Percentiles rank a stretch among this genome's conserved stretches.
phyloP scores from a whole-genome alignment of 2,329 filamentous ascomycete species.

The Microdochium trichocladiopsis region DNA sequence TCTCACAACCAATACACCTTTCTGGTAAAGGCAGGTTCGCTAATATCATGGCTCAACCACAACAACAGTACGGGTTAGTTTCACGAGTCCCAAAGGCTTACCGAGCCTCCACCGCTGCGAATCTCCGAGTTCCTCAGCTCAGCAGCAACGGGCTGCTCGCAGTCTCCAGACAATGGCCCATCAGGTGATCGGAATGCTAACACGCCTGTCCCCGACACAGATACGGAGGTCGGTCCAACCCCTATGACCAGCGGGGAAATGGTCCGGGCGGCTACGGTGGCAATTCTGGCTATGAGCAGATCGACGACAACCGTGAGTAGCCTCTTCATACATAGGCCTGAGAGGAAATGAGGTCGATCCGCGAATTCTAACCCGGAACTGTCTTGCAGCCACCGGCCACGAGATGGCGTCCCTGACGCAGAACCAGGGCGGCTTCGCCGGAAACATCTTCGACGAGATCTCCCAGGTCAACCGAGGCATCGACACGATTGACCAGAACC shows the following conservation, averaged over 20 bases:
- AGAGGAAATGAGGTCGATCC: too few species aligned
- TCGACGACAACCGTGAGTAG: not conserved
- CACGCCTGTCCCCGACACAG: conserved; percentile 22
- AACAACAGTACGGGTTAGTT: conserved; percentile 47
- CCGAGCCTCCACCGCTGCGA: too few species aligned
- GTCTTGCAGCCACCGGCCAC: conserved; percentile 42
- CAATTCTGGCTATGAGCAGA: conserved; percentile 11
- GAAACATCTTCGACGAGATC: conserved; percentile 74
- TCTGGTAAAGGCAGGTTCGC: conserved; percentile 10
- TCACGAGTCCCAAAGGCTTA: conserved; percentile 3
- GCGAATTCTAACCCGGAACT: too few species aligned
- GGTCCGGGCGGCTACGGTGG: conserved; percentile 28
- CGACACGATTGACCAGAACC: conserved; percentile 63
- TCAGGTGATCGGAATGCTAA: conserved; percentile 2
- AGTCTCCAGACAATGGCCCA: conserved; percentile 1
- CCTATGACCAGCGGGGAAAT: conserved; percentile 46
- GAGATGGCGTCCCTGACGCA: conserved; percentile 64
- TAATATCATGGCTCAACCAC: conserved; percentile 26
- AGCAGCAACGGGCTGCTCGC: too few species aligned
- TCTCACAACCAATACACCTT: conserved; percentile 6
- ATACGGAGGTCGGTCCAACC: conserved; percentile 49
- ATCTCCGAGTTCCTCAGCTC: too few species aligned
- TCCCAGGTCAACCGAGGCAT: conserved; percentile 73
- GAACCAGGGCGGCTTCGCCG: conserved; percentile 31
- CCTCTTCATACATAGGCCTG: too few species aligned